These are phyloP conservation scores for Cephalotrichum gorgonifer DNA, from an alignment of 2,329 filamentous ascomycete genomes.

Conservation along the genomic window DNA sequence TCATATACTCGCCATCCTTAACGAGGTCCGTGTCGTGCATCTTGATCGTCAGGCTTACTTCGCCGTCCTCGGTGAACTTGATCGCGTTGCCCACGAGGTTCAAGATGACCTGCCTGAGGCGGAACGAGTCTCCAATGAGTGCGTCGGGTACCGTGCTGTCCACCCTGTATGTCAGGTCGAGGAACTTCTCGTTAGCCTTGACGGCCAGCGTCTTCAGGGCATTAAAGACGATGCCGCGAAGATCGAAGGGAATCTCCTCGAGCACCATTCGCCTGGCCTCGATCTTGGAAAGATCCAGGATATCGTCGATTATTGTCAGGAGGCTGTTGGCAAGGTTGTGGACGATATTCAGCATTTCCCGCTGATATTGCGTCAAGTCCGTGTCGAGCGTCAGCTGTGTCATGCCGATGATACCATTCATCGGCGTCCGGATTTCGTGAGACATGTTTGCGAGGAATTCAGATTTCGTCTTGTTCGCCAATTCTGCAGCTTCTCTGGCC, in stretches of 20 bases:
- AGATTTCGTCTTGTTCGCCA: conserved; percentile 96
- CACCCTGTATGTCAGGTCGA: conserved; percentile 87
- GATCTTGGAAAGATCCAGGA: conserved; percentile 67
- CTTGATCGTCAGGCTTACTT: conserved; percentile 89
- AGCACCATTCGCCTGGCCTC: conserved; percentile 97
- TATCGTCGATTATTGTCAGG: conserved; percentile 89
- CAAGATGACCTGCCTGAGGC: conserved; percentile 88
- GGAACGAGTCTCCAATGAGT: conserved; percentile 93
- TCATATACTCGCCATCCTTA: conserved; percentile 69
- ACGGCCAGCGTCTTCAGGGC: conserved; percentile 94
- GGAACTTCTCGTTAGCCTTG: conserved; percentile 89
- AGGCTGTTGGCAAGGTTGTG: conserved; percentile 94
- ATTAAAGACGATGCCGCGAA: conserved; percentile 92
- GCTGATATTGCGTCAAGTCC: conserved; percentile 85
- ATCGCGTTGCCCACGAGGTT: conserved; percentile 97
- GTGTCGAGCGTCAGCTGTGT: conserved; percentile 93
- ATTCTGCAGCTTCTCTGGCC: conserved; percentile 87
- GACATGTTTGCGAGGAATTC: conserved; percentile 99
- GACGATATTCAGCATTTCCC: conserved; percentile 98
- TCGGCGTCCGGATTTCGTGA: conserved; percentile 93
- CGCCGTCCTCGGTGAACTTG: conserved; percentile 96
- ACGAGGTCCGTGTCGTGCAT: conserved; percentile 50
- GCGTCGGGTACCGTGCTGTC: conserved; percentile 91
- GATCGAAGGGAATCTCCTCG: conserved; percentile 92
- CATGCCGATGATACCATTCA: conserved; percentile 98